Percentiles rank a stretch among this genome's conserved stretches.
phyloP scores from a whole-genome alignment of 225 moss, liverwort and hornwort species.

The Sphagnum contortum region DNA sequence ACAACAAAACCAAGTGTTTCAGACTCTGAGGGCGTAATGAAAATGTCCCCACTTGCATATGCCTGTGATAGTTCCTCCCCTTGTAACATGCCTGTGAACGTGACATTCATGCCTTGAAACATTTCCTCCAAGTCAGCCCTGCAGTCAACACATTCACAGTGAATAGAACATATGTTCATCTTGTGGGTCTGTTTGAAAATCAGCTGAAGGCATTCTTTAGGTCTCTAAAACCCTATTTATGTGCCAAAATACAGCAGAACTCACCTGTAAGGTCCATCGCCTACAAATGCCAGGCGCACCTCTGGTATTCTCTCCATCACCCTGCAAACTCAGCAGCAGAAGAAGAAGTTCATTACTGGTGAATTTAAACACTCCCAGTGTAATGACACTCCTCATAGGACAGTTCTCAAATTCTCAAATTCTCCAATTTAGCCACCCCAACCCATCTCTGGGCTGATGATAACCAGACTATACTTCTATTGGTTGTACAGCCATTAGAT shows the following conservation, averaged over 20 bases:
- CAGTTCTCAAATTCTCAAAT: neutral
- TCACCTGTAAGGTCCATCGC: conserved; percentile 88
- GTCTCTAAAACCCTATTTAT: neutral
- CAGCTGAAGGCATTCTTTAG: neutral
- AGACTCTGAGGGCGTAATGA: conserved; percentile 90
- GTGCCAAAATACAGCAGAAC: neutral
- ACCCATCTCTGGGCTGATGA: neutral
- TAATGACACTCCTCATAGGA: too few species aligned
- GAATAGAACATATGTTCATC: neutral
- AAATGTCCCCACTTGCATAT: conserved; percentile 90
- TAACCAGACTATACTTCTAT: neutral
- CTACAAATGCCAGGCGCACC: conserved; percentile 74
- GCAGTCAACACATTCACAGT: conserved; percentile 10
- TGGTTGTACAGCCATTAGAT: neutral
- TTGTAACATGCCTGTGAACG: conserved; percentile 89
- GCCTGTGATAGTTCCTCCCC: conserved; percentile 87
- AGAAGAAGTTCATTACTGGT: conserved; percentile 1
- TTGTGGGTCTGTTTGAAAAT: neutral
- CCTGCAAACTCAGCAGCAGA: conserved; percentile 23
- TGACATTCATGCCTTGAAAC: conserved; percentile 70
- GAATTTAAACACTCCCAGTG: neutral
- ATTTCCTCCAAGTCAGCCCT: conserved; percentile 65
- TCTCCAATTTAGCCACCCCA: neutral
- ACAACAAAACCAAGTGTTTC: conserved; percentile 98
- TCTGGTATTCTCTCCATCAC: conserved; percentile 80